Evolutionary conservation across 495 filamentous ascomycete genomes (phyloP), one percentile per base, ranked within the genome.

Genomic region (Lepraria neglecta): DNA sequence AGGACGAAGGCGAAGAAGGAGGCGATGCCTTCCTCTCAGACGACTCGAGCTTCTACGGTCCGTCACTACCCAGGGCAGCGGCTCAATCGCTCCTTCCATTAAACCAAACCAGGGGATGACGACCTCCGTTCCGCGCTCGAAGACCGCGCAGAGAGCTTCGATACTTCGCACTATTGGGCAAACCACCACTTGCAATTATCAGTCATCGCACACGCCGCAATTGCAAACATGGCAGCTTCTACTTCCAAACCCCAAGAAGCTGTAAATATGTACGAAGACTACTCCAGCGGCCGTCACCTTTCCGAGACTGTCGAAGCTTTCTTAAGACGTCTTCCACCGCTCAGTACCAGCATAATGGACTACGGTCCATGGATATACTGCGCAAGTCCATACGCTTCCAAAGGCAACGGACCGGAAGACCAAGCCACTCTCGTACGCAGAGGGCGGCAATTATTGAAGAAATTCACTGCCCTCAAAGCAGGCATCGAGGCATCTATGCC

Each of bases 11-110:
- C 10, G 46, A 44, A 10, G 48, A 31, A 10, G 35, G 27, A 11
- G 62, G 35, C 15, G 19, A 56, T 56, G 12, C 62, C 57, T 65
- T 60, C 9, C 64, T 86, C 58, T 85, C 82, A n/a, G 84, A 84
- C 45, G 84, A 89, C 40, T 89, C 86, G 5, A 86, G 87, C 63
- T 89, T 89, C 73, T 89, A 90, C 63, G 87, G 87, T 82, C 73
- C 59, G 61, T 48, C 43, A 62, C 42, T 57, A 24, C 57, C 28
- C 24, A 1, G 10, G 17, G 24, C 9, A 33, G 30, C n/a, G 9
- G 10, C 14, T 44, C 21, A 9, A 24, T 58, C 51, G 51, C 35
- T 44, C 47, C 56, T 63, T 64, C 17, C 50, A 45, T 51, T 62
- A 60, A 72, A 58, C 71, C 53, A 47, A 54, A 3, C 31, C 62